phyloP scores from a whole-genome alignment of 139 green algal genomes.

The Spirogloea muscicola region DNA sequence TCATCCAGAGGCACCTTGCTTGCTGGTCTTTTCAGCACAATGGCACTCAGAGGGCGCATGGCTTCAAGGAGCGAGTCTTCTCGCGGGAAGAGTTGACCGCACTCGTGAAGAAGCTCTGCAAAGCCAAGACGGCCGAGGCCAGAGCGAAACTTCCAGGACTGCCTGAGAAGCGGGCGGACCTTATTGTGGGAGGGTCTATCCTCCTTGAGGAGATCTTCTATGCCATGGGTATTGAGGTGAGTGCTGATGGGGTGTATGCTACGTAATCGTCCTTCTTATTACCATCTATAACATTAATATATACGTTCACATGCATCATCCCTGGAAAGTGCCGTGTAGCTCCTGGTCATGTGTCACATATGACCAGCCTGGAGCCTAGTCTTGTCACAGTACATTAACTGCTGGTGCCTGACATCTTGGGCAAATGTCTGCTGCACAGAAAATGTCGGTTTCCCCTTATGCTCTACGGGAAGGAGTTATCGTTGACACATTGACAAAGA shows the following conservation, averaged over 20 bases:
- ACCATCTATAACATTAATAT: too few species aligned
- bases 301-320: too few species aligned
- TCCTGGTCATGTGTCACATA: too few species aligned
- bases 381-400: too few species aligned
- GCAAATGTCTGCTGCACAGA: too few species aligned
- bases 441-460: conserved; percentile 48
- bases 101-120: conserved; percentile 38
- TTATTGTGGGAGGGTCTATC: conserved; percentile 46
- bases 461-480: conserved; percentile 52
- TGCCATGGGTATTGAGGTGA: conserved; percentile 36
- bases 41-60: too few species aligned
- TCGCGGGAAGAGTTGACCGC: conserved; percentile 20
- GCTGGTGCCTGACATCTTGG: not conserved
- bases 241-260: too few species aligned
- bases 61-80: conserved; percentile 20
- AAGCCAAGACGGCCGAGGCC: conserved; percentile 31
- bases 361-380: too few species aligned
- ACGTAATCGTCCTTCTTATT: too few species aligned
- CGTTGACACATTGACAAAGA: conserved; percentile 35
- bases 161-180: conserved; percentile 40
- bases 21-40: too few species aligned
- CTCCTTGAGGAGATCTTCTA: conserved; percentile 50
- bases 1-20: too few species aligned
- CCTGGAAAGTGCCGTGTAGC: too few species aligned
- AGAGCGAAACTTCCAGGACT: conserved; percentile 43